phyloP scores from a whole-genome alignment of 2,329 filamentous ascomycete species.

The Proliferodiscus dingleyae region DNA sequence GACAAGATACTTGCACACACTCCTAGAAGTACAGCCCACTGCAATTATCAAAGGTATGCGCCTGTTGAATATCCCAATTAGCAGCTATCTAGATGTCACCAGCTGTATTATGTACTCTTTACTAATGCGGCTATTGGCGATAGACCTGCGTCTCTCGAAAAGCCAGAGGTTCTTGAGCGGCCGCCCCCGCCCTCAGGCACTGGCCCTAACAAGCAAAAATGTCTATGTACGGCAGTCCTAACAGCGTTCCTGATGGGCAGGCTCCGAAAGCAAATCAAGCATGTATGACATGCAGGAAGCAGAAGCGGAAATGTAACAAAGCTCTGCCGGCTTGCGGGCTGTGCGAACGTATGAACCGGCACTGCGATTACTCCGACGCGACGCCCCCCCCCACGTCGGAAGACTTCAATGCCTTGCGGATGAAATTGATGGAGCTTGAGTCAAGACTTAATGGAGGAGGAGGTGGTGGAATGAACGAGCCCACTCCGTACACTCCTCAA shows the following conservation, averaged over 20 bases:
- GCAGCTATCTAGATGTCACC: too few relatives aligned
- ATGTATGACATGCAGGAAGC: slow-evolving; percentile 40
- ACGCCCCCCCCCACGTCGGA: slow-evolving; percentile 35
- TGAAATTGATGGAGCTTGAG: slow-evolving; percentile 37
- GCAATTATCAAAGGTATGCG: too few relatives aligned
- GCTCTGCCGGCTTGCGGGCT: slow-evolving; percentile 42
- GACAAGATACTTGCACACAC: too few relatives aligned
- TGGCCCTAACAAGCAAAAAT: too few relatives aligned
- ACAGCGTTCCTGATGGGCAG: slow-evolving; percentile 12
- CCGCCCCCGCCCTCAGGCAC: too few relatives aligned
- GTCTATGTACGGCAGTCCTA: slow-evolving; percentile 15
- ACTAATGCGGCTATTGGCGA: too few relatives aligned
- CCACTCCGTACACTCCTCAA: slow-evolving; percentile 24
- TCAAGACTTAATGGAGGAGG: slow-evolving; percentile 29
- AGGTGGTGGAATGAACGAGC: slow-evolving; percentile 12
- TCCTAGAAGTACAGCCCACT: too few relatives aligned
- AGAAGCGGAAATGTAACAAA: slow-evolving; percentile 51
- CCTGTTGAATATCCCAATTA: too few relatives aligned
- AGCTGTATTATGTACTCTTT: too few relatives aligned
- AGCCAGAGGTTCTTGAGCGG: too few relatives aligned
- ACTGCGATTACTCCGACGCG: slow-evolving; percentile 39
- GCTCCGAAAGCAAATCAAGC: slow-evolving; percentile 36
- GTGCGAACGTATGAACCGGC: slow-evolving; percentile 39
- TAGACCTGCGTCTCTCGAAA: too few relatives aligned
- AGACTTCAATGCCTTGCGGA: slow-evolving; percentile 36